Conservation (phyloP, 257 asterid species). For the Vinca minor region DNA sequence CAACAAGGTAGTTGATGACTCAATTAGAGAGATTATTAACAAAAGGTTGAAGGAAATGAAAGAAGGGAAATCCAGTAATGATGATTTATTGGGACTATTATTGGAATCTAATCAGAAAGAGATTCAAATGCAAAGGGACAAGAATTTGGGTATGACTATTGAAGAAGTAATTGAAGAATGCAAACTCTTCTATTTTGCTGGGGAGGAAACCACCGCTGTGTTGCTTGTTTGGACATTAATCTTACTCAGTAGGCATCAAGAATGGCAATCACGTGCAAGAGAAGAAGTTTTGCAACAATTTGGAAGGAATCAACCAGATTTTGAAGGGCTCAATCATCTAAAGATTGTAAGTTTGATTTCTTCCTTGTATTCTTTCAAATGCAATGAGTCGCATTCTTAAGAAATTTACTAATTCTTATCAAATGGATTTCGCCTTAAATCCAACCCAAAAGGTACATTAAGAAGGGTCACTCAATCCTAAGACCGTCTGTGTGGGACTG, state of each 20-base stretch:
- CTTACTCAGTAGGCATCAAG: slow-evolving; percentile 19
- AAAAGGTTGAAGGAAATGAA: slow-evolving; percentile 29
- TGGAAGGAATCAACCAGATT: slow-evolving; percentile 16
- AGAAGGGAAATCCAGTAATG: slow-evolving; percentile 26
- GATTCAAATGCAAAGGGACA: slow-evolving; percentile 24
- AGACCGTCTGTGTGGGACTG: too few species aligned
- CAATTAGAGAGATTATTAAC: slow-evolving; percentile 21
- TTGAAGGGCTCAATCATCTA: slow-evolving; percentile 27
- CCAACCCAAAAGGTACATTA: too few species aligned
- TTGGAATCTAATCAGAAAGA: slow-evolving; percentile 36
- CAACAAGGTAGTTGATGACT: slow-evolving; percentile 12
- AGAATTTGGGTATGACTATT: slow-evolving; percentile 28
- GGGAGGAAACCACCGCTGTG: slow-evolving; percentile 36
- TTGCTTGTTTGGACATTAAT: slow-evolving; percentile 38
- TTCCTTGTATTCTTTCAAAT: background rate
- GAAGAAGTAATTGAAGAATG: slow-evolving; percentile 40
- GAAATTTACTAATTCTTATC: too few species aligned
- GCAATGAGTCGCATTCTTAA: too few species aligned
- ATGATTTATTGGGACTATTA: slow-evolving; percentile 35
- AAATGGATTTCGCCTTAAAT: too few species aligned
- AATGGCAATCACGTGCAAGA: slow-evolving; percentile 43
- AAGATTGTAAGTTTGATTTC: slow-evolving; percentile 27
- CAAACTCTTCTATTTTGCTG: slow-evolving; percentile 43
- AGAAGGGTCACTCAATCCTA: too few species aligned
- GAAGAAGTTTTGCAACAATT: slow-evolving; percentile 31